phyloP scores from a whole-genome alignment of 495 filamentous ascomycete genomes.

The Penicillium diatomitis region DNA sequence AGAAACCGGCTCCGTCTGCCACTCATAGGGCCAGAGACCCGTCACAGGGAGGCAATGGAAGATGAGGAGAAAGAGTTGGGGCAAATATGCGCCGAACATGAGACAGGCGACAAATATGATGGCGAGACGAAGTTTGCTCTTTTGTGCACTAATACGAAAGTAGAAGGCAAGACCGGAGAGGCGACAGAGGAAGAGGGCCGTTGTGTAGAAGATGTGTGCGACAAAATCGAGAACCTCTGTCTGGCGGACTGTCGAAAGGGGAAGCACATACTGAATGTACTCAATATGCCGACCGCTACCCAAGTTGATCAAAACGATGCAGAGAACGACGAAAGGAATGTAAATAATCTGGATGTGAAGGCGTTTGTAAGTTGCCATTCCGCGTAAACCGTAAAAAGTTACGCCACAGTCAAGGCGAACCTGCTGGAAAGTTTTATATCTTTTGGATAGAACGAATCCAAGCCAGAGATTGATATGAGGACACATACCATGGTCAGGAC shows the following conservation, averaged over 20 bases:
- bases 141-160: conserved; percentile 27
- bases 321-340: conserved; percentile 28
- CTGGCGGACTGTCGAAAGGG: conserved; percentile 18
- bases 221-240: conserved; percentile 38
- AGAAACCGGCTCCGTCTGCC: conserved; percentile 21
- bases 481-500: conserved; percentile 26
- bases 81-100: conserved; percentile 28
- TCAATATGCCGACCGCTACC: conserved; percentile 38
- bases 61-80: conserved; percentile 36
- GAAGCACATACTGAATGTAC: conserved; percentile 39
- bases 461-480: not conserved
- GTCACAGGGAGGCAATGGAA: conserved; percentile 39
- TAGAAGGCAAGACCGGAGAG: conserved; percentile 42
- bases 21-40: conserved; percentile 37
- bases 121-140: conserved; percentile 21
- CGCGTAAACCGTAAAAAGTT: no score
- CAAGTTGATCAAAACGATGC: conserved; percentile 32
- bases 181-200: conserved; percentile 35
- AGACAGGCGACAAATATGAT: conserved; percentile 26
- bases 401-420: no score
- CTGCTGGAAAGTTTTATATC: no score
- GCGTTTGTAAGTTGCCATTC: not conserved
- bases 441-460: not conserved
- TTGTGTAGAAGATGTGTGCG: conserved; percentile 40
- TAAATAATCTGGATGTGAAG: conserved; percentile 15